A percentile compares a stretch with the other conserved stretches of the same genome.
phyloP scores from a whole-genome alignment of 352 stramenopile genomes.

The Phytophthora pisi region DNA sequence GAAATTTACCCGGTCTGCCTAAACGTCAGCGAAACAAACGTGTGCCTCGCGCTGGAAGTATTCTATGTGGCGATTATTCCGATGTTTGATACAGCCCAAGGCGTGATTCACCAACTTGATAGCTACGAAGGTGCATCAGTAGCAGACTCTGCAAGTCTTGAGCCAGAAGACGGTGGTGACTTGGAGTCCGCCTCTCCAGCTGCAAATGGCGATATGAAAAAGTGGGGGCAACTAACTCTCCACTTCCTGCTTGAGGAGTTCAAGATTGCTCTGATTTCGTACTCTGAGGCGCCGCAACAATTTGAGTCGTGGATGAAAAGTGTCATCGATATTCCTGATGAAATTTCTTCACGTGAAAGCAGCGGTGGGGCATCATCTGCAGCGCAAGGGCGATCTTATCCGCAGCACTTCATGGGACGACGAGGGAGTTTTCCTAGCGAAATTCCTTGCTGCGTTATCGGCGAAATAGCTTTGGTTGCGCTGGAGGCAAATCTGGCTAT shows the following conservation, averaged over 20 bases:
- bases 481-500: constrained; percentile 32
- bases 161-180: constrained; percentile 9
- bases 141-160: constrained; percentile 20
- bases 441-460: constrained; percentile 45
- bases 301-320: constrained; percentile 67
- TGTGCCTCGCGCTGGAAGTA: constrained; percentile 45
- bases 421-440: constrained; percentile 36
- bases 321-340: constrained; percentile 39
- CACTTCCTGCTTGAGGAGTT: constrained; percentile 51
- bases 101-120: constrained; percentile 31
- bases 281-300: constrained; percentile 47
- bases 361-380: constrained; percentile 32
- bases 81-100: constrained; percentile 33
- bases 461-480: constrained; percentile 37
- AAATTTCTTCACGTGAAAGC: constrained; percentile 44
- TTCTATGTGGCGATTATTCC: constrained; percentile 41
- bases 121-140: constrained; percentile 20
- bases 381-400: constrained; percentile 28
- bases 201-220: constrained; percentile 5
- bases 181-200: not conserved
- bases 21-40: constrained; percentile 53
- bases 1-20: constrained; percentile 45
- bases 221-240: constrained; percentile 28
- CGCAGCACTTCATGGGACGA: constrained; percentile 41
- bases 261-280: constrained; percentile 53